Percentiles rank a stretch among this genome's conserved stretches.
Conservation (phyloP, 2,329 filamentous ascomycete species). For the Tolypocladium cylindrosporum region DNA sequence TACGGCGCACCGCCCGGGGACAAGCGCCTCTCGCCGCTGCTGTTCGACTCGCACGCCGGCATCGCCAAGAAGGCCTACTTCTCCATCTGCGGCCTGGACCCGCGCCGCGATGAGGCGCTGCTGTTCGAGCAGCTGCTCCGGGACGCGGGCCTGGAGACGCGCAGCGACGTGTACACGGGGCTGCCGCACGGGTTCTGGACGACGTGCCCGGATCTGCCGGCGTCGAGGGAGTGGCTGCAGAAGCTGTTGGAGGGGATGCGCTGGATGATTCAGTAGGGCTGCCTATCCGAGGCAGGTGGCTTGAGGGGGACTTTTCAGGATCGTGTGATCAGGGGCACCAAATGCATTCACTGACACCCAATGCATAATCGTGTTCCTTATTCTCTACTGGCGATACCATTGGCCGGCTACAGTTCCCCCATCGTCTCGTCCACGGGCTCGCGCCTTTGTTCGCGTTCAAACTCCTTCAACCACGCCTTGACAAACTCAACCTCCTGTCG, state of each 20-base stretch:
- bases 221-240: slow-evolving; percentile 18
- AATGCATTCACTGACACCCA: background rate
- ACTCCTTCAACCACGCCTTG: slow-evolving; percentile 56
- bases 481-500: slow-evolving; percentile 50
- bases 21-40: slow-evolving; percentile 25
- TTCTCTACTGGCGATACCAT: background rate
- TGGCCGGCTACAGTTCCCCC: background rate
- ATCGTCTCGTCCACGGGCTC: background rate
- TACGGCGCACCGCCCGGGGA: slow-evolving; percentile 21
- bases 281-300: no score
- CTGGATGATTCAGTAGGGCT: slow-evolving; percentile 8
- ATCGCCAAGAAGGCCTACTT: slow-evolving; percentile 28
- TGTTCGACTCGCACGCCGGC: slow-evolving; percentile 19
- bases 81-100: slow-evolving; percentile 36
- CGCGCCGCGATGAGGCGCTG: slow-evolving; percentile 36
- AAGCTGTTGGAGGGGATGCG: slow-evolving; percentile 14
- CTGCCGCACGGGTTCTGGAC: slow-evolving; percentile 30
- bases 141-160: slow-evolving; percentile 21
- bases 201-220: slow-evolving; percentile 23
- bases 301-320: no score
- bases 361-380: background rate
- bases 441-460: background rate
- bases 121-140: slow-evolving; percentile 30
- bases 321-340: background rate
- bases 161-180: slow-evolving; percentile 28